These are phyloP conservation scores for Hyaloscypha bicolor DNA, from an alignment of 495 filamentous ascomycete species.

Conservation along the genomic window DNA sequence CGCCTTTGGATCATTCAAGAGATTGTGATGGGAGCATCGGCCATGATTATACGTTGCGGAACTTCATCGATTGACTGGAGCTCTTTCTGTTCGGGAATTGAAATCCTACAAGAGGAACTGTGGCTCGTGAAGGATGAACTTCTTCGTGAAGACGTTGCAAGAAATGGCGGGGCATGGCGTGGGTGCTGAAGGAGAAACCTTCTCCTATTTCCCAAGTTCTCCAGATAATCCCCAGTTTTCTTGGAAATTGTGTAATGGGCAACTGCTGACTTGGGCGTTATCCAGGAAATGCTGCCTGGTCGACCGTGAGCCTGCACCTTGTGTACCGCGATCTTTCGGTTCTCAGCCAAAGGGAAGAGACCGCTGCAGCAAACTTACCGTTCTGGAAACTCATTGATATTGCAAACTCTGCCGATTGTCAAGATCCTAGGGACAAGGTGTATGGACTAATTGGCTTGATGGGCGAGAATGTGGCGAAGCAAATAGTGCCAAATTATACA, in stretches of 20 bases:
- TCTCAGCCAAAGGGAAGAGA: slow-evolving; percentile 13
- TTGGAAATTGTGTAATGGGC: no score
- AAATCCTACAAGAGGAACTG: slow-evolving; percentile 11
- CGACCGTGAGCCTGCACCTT: slow-evolving; percentile 22
- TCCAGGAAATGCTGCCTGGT: no score
- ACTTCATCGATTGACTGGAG: slow-evolving; percentile 20
- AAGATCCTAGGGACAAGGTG: slow-evolving; percentile 28
- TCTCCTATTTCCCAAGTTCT: no score
- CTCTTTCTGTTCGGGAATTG: slow-evolving; percentile 27
- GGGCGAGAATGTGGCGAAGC: slow-evolving; percentile 11
- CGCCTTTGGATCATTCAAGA: slow-evolving; percentile 30
- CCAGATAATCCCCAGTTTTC: no score
- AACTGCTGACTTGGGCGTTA: no score
- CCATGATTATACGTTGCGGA: slow-evolving; percentile 18
- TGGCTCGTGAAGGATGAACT: slow-evolving; percentile 25
- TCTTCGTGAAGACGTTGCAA: slow-evolving; percentile 10
- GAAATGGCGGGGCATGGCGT: neutral
- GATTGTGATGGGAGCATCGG: slow-evolving; percentile 14
- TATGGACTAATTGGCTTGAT: slow-evolving; percentile 30
- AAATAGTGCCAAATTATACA: slow-evolving; percentile 22
- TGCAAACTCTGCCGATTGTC: slow-evolving; percentile 22
- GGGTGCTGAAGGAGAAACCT: no score
- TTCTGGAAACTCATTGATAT: slow-evolving; percentile 21
- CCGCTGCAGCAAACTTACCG: no score
- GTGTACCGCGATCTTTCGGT: slow-evolving; percentile 11